Evolutionary conservation across 352 stramenopile genomes (phyloP).

Genomic region (Pelagophyceae sp.): DNA sequence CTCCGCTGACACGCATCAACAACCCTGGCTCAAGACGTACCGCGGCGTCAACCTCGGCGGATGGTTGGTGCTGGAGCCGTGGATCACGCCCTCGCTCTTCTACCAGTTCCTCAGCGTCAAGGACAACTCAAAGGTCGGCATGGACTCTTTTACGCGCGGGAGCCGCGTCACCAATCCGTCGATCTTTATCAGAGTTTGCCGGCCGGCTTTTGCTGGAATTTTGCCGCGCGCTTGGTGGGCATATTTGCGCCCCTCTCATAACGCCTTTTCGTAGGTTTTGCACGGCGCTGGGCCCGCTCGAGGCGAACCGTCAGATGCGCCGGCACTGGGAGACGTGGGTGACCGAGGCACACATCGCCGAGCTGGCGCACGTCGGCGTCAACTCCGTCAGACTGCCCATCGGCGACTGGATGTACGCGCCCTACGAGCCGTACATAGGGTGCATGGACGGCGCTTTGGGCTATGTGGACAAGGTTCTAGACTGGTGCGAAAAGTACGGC

Average conservation of each 20-base stretch:
- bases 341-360: conserved; percentile 74
- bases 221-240: too few relatives aligned
- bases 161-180: too few relatives aligned
- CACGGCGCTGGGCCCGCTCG: conserved; percentile 60
- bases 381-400: conserved; percentile 68
- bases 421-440: conserved; percentile 76
- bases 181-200: too few relatives aligned
- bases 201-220: too few relatives aligned
- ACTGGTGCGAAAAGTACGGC: conserved; percentile 67
- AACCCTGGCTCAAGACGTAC: conserved; percentile 52
- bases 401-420: conserved; percentile 85
- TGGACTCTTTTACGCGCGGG: conserved; percentile 82
- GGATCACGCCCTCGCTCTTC: conserved; percentile 87
- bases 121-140: conserved; percentile 63
- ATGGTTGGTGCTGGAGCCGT: conserved; percentile 89
- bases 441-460: conserved; percentile 69
- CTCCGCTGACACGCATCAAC: conserved; percentile 40
- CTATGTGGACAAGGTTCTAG: conserved; percentile 72
- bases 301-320: conserved; percentile 82
- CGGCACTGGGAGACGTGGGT: conserved; percentile 86
- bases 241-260: too few relatives aligned
- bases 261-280: too few relatives aligned
- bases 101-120: conserved; percentile 83
- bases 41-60: conserved; percentile 25
- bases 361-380: conserved; percentile 57